Conservation (phyloP, 768 basidiomycete species). For the Macrolepiota albuminosa region DNA sequence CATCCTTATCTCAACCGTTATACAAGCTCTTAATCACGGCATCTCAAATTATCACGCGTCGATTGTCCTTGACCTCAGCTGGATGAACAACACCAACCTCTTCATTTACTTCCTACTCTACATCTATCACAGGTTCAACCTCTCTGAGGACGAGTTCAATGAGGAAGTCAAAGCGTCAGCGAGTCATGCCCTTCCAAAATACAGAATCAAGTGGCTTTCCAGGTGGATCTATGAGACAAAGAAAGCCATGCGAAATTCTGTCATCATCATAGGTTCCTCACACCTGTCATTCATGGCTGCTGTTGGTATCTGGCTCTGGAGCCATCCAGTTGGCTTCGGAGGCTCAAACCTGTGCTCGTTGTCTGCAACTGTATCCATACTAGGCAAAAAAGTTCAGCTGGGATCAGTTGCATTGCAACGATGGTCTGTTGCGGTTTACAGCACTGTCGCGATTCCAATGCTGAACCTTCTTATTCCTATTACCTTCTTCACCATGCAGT, state of each 20-base stretch:
- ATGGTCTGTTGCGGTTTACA: neutral
- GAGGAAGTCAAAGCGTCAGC: neutral
- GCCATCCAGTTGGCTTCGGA: neutral
- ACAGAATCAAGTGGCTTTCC: neutral
- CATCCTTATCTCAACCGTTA: conserved; percentile 19
- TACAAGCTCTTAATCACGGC: conserved; percentile 12
- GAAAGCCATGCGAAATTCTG: neutral
- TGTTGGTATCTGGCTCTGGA: conserved; percentile 2
- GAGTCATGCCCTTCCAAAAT: neutral
- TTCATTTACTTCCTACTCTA: neutral
- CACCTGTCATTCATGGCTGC: conserved; percentile 1
- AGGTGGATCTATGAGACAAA: neutral
- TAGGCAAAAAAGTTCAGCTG: neutral
- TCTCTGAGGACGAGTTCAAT: neutral
- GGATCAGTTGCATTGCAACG: neutral
- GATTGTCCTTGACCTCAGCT: neutral
- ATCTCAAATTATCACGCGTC: neutral
- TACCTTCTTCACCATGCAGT: neutral
- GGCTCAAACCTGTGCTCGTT: neutral
- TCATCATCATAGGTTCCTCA: neutral
- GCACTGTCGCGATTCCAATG: neutral
- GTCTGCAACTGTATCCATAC: neutral
- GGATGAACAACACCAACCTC: neutral
- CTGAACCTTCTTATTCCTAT: neutral
- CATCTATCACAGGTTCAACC: neutral